Percentiles rank a stretch among this genome's conserved stretches.
phyloP scores from a whole-genome alignment of 768 basidiomycete genomes.

The Aureoboletus auriporus region DNA sequence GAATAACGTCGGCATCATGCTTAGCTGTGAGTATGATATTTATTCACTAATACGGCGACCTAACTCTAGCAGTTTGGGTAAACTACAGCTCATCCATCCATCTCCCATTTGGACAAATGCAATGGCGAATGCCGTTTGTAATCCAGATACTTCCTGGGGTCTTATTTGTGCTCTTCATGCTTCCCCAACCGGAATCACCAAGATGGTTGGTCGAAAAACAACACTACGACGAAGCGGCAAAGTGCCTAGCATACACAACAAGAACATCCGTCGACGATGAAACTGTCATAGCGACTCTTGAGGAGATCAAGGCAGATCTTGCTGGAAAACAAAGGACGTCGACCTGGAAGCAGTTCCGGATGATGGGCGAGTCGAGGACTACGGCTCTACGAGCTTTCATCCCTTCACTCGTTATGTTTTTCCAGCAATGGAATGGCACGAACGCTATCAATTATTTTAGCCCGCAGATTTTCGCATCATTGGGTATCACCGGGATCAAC shows the following conservation, averaged over 20 bases:
- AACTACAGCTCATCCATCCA: conserved; percentile 41
- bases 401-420: conserved; percentile 45
- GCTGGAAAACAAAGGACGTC: conserved; percentile 35
- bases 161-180: too few species aligned
- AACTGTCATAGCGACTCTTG: conserved; percentile 34
- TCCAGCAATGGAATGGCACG: conserved; percentile 49
- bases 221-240: conserved; percentile 38
- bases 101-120: conserved; percentile 16
- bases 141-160: too few species aligned
- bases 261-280: conserved; percentile 32
- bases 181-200: too few species aligned
- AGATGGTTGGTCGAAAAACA: conserved; percentile 39
- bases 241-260: conserved; percentile 34
- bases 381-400: conserved; percentile 40
- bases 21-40: conserved; percentile 27
- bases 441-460: conserved; percentile 56
- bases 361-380: conserved; percentile 28
- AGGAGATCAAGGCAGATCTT: conserved; percentile 47
- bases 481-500: conserved; percentile 43
- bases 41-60: not conserved
- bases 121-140: too few species aligned
- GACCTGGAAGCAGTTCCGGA: conserved; percentile 33
- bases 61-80: conserved; percentile 37
- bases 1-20: conserved; percentile 32
- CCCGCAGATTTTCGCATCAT: conserved; percentile 45